Conservation (phyloP, 176 grass and related monocot genomes). For the Thalia dealbata region DNA sequence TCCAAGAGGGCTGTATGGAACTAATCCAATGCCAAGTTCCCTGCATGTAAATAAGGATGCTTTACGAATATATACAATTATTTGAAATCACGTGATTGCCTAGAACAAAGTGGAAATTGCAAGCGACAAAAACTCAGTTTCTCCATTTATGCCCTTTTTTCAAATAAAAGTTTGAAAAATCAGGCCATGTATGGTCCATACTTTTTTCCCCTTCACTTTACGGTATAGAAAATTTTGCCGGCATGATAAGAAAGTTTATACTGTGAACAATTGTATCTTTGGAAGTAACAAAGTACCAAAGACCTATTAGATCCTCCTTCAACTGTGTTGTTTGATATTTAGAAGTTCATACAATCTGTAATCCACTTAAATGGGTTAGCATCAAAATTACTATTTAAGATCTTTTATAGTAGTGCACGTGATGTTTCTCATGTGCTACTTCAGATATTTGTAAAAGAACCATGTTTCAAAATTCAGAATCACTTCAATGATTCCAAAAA, state of each 20-base stretch:
- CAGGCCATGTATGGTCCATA: not conserved
- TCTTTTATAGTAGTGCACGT: not conserved
- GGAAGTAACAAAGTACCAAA: not conserved
- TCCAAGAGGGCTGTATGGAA: conserved; percentile 76
- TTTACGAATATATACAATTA: not conserved
- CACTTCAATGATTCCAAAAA: not conserved
- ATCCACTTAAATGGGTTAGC: not conserved
- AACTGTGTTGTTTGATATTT: not conserved
- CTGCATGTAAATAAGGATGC: conserved; percentile 13
- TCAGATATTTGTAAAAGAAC: not conserved
- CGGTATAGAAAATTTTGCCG: not conserved
- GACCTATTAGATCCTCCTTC: not conserved
- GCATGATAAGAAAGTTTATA: not conserved
- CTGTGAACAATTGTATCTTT: not conserved
- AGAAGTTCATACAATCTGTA: not conserved
- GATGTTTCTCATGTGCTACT: not conserved
- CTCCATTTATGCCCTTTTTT: not conserved
- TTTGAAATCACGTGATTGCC: not conserved
- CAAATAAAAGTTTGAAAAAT: not conserved
- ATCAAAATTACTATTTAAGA: not conserved
- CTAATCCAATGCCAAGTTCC: conserved; percentile 76
- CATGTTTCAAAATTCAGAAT: not conserved
- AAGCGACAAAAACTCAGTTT: not conserved
- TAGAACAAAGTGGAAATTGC: not conserved
- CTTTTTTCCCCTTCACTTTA: not conserved